A percentile compares a stretch with the other conserved stretches of the same genome.
phyloP scores from a whole-genome alignment of 306 rosid genomes.

The Corylus heterophylla region DNA sequence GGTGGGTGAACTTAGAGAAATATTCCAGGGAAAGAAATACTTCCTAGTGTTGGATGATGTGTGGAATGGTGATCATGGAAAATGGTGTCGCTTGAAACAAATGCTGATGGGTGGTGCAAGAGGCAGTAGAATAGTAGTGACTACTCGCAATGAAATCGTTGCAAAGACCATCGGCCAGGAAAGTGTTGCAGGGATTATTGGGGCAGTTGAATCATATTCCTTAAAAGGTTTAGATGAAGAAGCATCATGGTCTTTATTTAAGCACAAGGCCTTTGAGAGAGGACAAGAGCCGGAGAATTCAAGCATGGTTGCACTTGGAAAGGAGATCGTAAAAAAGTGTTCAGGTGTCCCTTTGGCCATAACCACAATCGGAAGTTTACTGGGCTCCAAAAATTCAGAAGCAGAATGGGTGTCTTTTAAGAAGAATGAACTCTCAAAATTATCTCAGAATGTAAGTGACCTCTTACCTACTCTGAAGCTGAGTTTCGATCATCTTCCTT shows the following conservation, averaged over 20 bases:
- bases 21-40: background rate
- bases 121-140: constrained; percentile 15
- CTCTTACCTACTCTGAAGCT: background rate
- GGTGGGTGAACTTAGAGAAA: background rate
- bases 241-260: background rate
- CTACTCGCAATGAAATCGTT: constrained; percentile 6
- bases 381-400: background rate
- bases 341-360: no score
- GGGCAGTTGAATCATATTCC: background rate
- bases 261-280: constrained; percentile 12
- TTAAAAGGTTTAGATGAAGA: background rate
- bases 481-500: background rate
- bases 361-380: constrained; percentile 4
- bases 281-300: no score
- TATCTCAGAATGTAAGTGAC: background rate
- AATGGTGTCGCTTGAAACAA: background rate
- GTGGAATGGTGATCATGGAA: background rate
- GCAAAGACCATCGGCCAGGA: background rate
- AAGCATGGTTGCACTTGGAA: no score
- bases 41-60: constrained; percentile 19
- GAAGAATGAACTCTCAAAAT: background rate
- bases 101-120: background rate
- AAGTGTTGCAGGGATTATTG: background rate
- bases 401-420: background rate
- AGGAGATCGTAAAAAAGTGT: constrained; percentile 1